phyloP scores from a whole-genome alignment of 495 filamentous ascomycete genomes.

The Penicillium cinerascens region DNA sequence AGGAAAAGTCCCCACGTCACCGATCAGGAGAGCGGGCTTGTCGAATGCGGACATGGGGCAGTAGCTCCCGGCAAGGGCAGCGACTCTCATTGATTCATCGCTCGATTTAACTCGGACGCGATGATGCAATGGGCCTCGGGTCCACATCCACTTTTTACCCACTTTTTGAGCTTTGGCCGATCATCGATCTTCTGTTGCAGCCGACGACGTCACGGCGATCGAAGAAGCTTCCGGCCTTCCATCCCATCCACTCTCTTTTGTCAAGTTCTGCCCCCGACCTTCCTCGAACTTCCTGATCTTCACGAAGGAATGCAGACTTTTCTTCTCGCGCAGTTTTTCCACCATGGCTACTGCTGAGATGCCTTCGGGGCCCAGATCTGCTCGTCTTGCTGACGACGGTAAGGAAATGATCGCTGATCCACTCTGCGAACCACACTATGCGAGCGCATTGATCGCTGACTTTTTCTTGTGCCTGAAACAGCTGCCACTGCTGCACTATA shows the following conservation, averaged over 20 bases:
- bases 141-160: not conserved
- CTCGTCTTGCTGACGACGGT: constrained; percentile 44
- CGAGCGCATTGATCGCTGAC: constrained; percentile 11
- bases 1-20: not conserved
- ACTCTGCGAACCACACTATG: not conserved
- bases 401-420: constrained; percentile 18
- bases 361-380: constrained; percentile 26
- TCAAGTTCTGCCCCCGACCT: not conserved
- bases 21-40: not conserved
- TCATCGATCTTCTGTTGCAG: constrained; percentile 16
- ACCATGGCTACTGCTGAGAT: constrained; percentile 34
- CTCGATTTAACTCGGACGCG: constrained; percentile 1
- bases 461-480: constrained; percentile 21
- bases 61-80: constrained; percentile 1
- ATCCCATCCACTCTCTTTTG: constrained; percentile 17
- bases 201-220: constrained; percentile 23
- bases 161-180: not conserved
- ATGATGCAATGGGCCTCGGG: constrained; percentile 22
- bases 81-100: constrained; percentile 20
- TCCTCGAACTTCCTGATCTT: not conserved
- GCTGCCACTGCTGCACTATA: constrained; percentile 53
- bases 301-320: constrained; percentile 11
- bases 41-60: constrained; percentile 4
- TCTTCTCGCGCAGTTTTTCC: constrained; percentile 7
- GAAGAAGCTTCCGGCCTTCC: constrained; percentile 32